Conservation (phyloP, 768 basidiomycete genomes). For the Tylopilus cervinicoccineus region DNA sequence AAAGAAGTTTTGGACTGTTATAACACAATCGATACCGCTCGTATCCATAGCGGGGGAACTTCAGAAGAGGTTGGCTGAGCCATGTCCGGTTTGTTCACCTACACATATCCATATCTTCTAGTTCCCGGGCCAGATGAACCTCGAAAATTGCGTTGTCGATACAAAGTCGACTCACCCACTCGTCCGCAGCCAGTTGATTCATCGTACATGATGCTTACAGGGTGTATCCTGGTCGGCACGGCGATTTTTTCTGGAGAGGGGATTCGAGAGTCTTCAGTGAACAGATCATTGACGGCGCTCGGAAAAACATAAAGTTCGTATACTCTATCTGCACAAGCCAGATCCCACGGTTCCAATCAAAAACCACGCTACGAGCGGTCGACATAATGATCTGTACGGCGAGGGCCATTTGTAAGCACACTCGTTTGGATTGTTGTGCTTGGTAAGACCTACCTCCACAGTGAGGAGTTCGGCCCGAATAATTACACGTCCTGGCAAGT, state of each 20-base stretch:
- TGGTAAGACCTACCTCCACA: neutral
- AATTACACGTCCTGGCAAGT: conserved; percentile 35
- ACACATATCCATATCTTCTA: neutral
- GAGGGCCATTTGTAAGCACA: conserved; percentile 47
- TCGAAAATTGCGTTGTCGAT: conserved; percentile 11
- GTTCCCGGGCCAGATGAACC: conserved; percentile 16
- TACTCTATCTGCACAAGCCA: conserved; percentile 42
- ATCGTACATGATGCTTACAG: neutral
- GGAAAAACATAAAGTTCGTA: conserved; percentile 12
- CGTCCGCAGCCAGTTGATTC: neutral
- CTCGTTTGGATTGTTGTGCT: neutral
- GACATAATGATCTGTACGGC: conserved; percentile 45
- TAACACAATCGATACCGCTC: conserved; percentile 20
- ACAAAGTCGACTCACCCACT: conserved; percentile 13
- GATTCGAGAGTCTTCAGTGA: conserved; percentile 13
- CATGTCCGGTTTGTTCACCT: neutral
- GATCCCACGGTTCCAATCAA: conserved; percentile 42
- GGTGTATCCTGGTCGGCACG: conserved; percentile 4
- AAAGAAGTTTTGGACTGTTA: conserved; percentile 12
- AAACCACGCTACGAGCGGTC: conserved; percentile 42
- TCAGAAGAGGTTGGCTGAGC: conserved; percentile 19
- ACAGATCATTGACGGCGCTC: conserved; percentile 9
- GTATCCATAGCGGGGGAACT: conserved; percentile 19
- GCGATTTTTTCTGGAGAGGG: conserved; percentile 7
- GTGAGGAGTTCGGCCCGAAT: conserved; percentile 13